Base-by-base conservation (phyloP, 208 protist species). In the Crithidia acanthocephali region DNA sequence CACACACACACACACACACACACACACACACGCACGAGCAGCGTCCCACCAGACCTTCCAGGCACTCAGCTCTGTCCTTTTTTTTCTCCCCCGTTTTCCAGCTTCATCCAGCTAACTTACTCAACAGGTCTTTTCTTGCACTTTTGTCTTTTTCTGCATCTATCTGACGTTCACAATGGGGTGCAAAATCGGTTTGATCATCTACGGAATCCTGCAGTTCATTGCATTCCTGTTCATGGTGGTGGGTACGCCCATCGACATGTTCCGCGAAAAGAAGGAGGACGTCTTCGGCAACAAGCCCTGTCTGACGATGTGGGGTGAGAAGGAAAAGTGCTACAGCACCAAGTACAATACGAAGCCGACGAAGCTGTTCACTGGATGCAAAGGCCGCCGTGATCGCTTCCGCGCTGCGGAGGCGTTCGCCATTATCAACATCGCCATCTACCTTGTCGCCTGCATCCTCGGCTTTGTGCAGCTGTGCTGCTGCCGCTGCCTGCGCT, bases 281-380 rank as follows among this genome's bases (percentile, higher is more conserved):
- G 10, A 47, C 15, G 60, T 25, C 2, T 44, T 42, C 13, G 35
- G 37, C 35, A 74, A 69, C 40, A 53, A 5, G 1, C 28, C n/a
- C 0, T 91, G 83, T 70, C 11, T 92, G 35, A 86, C 79, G 0
- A 47, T 89, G 27, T 92, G 87, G 87, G 87, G 84, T 1, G 0
- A 27, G 0, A 88, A 88, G 48, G 10, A 28, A 2, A 75, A 81
- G 37, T 90, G 83, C 75, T 77, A 60, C 53, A 52, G 55, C 23
- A 55, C 30, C n/a, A 65, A 15, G 22, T 64, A 78, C 65, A 25
- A 78, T 33, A 40, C 51, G 40, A 50, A 52, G 30, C 5, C 58
- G 6, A 35, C 2, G 0, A 61, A 80, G 2, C 20, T 84, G 7
- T 89, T 76, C 52, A 22, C 1, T 0, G 13, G 28, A 3, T 92